These are phyloP conservation scores for Colletotrichum liriopes DNA, from an alignment of 2,329 filamentous ascomycete species.

Conservation along the genomic window DNA sequence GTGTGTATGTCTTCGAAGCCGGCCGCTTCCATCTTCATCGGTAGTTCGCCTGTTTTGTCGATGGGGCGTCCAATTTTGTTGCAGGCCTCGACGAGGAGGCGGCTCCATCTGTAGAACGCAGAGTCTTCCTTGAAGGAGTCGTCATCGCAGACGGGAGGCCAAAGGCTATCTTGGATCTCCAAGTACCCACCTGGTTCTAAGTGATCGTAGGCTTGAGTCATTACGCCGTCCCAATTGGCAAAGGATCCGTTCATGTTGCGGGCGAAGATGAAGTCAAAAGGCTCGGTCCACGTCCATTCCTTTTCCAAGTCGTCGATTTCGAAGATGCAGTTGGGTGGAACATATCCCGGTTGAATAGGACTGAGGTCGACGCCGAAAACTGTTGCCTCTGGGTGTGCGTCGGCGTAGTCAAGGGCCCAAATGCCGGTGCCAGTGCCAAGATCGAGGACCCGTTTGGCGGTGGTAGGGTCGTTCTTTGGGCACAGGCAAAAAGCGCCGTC, in stretches of 20 bases:
- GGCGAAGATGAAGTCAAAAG: constrained; percentile 54
- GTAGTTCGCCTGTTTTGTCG: neutral
- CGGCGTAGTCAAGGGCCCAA: constrained; percentile 42
- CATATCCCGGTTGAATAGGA: constrained; percentile 53
- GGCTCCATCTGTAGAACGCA: constrained; percentile 20
- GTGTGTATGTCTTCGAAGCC: constrained; percentile 52
- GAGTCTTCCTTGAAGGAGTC: constrained; percentile 50
- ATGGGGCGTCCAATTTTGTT: constrained; percentile 1
- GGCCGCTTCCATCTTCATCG: neutral
- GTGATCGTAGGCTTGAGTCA: constrained; percentile 40
- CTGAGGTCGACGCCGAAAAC: constrained; percentile 52
- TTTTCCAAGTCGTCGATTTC: constrained; percentile 52
- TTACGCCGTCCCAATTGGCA: constrained; percentile 44
- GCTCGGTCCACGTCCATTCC: constrained; percentile 45
- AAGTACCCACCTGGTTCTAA: constrained; percentile 35
- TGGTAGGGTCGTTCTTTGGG: constrained; percentile 44
- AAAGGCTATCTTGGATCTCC: constrained; percentile 43
- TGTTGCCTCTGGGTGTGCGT: constrained; percentile 4
- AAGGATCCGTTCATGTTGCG: constrained; percentile 53
- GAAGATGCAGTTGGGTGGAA: constrained; percentile 51
- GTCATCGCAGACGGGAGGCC: constrained; percentile 51
- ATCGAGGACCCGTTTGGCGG: constrained; percentile 45
- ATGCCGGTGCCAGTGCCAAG: constrained; percentile 38
- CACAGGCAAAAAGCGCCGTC: constrained; percentile 49
- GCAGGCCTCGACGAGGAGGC: constrained; percentile 12